A percentile compares a stretch with the other conserved stretches of the same genome.
Evolutionary conservation across 2,329 filamentous ascomycete species (phyloP).

Genomic region (Xylaria sp.): DNA sequence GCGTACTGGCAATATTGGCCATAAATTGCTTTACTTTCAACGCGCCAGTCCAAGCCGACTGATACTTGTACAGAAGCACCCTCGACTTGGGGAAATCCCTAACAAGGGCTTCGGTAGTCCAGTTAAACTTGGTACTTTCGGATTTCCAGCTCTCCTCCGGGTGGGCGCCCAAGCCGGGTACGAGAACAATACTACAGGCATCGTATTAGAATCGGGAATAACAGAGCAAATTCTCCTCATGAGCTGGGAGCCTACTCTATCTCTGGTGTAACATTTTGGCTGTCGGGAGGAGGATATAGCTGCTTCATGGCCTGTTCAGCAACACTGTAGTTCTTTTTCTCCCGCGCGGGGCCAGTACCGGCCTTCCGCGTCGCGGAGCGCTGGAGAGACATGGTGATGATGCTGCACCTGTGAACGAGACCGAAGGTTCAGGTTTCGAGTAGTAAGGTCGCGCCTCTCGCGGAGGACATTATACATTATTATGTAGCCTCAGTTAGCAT

Average conservation of each 20-base stretch:
- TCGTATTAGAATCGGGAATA: slow-evolving; percentile 26
- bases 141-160: slow-evolving; percentile 56
- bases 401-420: slow-evolving; percentile 17
- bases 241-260: slow-evolving; percentile 50
- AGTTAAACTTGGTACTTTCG: slow-evolving; percentile 54
- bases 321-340: slow-evolving; percentile 51
- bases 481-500: slow-evolving; percentile 3
- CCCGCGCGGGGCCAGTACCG: slow-evolving; percentile 40
- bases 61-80: slow-evolving; percentile 56
- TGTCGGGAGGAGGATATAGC: slow-evolving; percentile 52
- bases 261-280: slow-evolving; percentile 48
- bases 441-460: not conserved
- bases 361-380: slow-evolving; percentile 45
- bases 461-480: slow-evolving; percentile 31
- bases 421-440: slow-evolving; percentile 8
- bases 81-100: slow-evolving; percentile 56
- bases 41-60: slow-evolving; percentile 55
- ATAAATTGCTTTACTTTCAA: slow-evolving; percentile 58
- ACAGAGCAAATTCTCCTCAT: not conserved
- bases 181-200: slow-evolving; percentile 53
- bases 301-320: slow-evolving; percentile 55
- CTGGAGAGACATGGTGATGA: slow-evolving; percentile 44
- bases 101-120: slow-evolving; percentile 54
- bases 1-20: slow-evolving; percentile 50
- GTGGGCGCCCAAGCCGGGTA: slow-evolving; percentile 55